Conservation (phyloP, 768 basidiomycete genomes). For the Galerina sulciceps region DNA sequence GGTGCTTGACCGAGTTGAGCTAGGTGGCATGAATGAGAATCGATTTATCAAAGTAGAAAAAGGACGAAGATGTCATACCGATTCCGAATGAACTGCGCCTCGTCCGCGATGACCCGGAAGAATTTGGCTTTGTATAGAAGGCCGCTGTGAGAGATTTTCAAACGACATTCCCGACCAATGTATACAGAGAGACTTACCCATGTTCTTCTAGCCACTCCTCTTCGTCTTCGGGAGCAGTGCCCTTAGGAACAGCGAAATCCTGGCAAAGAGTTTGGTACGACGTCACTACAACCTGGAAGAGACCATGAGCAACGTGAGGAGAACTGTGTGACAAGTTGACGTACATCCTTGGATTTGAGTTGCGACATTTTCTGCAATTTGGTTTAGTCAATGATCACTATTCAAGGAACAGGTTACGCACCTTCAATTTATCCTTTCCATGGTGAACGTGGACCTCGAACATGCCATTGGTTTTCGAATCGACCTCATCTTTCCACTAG, state of each 20-base stretch:
- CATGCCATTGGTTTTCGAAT: conserved; percentile 64
- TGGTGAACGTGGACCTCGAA: conserved; percentile 74
- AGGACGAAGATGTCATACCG: conserved; percentile 34
- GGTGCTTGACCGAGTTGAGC: conserved; percentile 60
- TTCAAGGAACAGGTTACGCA: conserved; percentile 4
- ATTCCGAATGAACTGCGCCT: conserved; percentile 79
- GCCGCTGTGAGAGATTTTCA: conserved; percentile 44
- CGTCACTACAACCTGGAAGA: conserved; percentile 66
- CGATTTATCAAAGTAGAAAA: neutral
- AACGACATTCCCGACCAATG: neutral
- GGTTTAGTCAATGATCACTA: neutral
- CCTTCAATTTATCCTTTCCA: conserved; percentile 69
- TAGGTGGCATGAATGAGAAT: conserved; percentile 21
- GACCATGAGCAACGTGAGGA: neutral
- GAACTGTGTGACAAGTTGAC: conserved; percentile 2
- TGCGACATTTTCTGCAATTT: conserved; percentile 42
- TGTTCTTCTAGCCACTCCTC: conserved; percentile 49
- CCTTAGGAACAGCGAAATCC: conserved; percentile 59
- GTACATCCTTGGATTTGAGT: conserved; percentile 58
- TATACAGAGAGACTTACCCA: conserved; percentile 42
- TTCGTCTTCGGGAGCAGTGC: conserved; percentile 51
- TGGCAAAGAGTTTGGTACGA: conserved; percentile 74
- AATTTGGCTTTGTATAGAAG: conserved; percentile 64
- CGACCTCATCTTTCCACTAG: conserved; percentile 78
- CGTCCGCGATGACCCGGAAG: conserved; percentile 76